phyloP scores from a whole-genome alignment of 371 early-diverging fungal species.

The Lichtheimia corymbifera region DNA sequence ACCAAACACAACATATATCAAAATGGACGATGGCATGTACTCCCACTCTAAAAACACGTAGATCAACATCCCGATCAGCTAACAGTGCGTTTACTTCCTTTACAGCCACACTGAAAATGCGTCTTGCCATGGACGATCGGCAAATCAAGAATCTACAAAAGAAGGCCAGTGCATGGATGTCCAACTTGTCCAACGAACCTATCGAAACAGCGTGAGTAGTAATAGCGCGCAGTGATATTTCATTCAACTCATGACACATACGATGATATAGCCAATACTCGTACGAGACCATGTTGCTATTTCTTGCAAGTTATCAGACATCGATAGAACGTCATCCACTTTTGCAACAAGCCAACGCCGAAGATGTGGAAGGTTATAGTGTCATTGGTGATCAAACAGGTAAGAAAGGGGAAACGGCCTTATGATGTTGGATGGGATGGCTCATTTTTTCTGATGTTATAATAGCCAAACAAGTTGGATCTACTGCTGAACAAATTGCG shows the following conservation, averaged over 20 bases:
- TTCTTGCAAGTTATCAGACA: conserved; percentile 38
- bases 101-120: conserved; percentile 23
- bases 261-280: conserved; percentile 27
- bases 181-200: conserved; percentile 26
- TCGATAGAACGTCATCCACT: conserved; percentile 35
- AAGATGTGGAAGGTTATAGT: conserved; percentile 48
- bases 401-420: conserved; percentile 6
- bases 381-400: conserved; percentile 41
- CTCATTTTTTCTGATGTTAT: not conserved
- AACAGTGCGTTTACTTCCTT: no score
- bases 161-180: conserved; percentile 29
- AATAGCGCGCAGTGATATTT: no score
- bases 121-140: conserved; percentile 49
- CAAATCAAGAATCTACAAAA: conserved; percentile 35
- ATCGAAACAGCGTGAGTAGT: conserved; percentile 33
- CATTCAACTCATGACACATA: not conserved
- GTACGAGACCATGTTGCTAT: conserved; percentile 35
- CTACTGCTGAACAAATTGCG: conserved; percentile 39
- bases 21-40: conserved; percentile 3
- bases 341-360: conserved; percentile 48
- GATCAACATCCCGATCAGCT: no score
- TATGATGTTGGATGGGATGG: no score
- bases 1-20: not conserved
- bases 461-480: conserved; percentile 28
- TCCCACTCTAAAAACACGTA: no score